Percentiles rank a stretch among this genome's conserved stretches.
These are phyloP conservation scores for Clarireedia paspali DNA, from an alignment of 2,329 filamentous ascomycete genomes.

Conservation along the genomic window DNA sequence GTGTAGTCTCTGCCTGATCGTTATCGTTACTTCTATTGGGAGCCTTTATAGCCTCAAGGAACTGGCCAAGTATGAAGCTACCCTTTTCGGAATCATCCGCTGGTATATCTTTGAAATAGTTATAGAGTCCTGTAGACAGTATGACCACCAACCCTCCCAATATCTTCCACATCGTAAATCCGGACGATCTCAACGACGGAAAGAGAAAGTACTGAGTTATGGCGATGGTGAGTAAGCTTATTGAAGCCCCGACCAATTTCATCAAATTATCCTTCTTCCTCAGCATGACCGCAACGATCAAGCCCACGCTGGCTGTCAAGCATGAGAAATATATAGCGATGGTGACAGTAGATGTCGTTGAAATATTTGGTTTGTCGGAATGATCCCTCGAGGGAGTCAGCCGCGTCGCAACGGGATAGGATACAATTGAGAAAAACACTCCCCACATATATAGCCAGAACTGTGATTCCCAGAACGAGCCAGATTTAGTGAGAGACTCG, in stretches of 20 bases:
- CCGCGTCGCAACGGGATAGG: slow-evolving; percentile 4
- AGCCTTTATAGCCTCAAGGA: too few relatives aligned
- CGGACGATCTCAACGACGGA: slow-evolving; percentile 11
- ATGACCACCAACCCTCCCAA: slow-evolving; percentile 16
- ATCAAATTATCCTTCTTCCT: slow-evolving; percentile 18
- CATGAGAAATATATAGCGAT: slow-evolving; percentile 5
- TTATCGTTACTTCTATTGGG: too few relatives aligned
- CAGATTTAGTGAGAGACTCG: slow-evolving; percentile 19
- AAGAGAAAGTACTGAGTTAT: slow-evolving; percentile 16
- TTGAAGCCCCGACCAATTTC: slow-evolving; percentile 18
- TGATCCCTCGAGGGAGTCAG: not conserved
- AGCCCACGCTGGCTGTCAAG: slow-evolving; percentile 6
- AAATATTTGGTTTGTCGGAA: not conserved
- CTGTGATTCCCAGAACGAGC: slow-evolving; percentile 19
- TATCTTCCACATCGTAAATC: slow-evolving; percentile 14
- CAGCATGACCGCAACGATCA: slow-evolving; percentile 17
- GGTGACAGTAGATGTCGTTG: not conserved
- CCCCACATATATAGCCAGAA: slow-evolving; percentile 19
- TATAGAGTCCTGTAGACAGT: slow-evolving; percentile 17
- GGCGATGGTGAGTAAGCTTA: slow-evolving; percentile 15
- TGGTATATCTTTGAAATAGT: slow-evolving; percentile 13
- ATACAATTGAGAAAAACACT: slow-evolving; percentile 9
- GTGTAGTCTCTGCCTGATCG: too few relatives aligned
- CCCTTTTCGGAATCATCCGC: not conserved
- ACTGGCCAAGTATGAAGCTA: not conserved